Percentiles rank a stretch among this genome's conserved stretches.
These are phyloP conservation scores for Pythium coloratum DNA, from an alignment of 352 stramenopile genomes.

Conservation along the genomic window DNA sequence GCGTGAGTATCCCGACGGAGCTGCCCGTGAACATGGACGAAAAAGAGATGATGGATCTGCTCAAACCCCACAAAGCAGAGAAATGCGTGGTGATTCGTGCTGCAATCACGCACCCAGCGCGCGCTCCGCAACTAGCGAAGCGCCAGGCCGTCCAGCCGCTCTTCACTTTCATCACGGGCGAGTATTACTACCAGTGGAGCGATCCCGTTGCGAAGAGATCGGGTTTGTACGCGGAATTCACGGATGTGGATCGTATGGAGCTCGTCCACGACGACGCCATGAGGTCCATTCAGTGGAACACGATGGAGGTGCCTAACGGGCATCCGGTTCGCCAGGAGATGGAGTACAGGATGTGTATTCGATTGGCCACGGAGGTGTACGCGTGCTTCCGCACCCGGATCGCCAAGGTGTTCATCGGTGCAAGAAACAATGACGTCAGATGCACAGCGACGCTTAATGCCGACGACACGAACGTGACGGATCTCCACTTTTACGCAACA, in stretches of 20 bases:
- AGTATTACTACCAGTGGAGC: not conserved
- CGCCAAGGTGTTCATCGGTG: not conserved
- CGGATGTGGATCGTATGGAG: not conserved
- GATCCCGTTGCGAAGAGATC: not conserved
- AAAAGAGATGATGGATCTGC: conserved; percentile 3
- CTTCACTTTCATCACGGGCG: not conserved
- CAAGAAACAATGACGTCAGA: not conserved
- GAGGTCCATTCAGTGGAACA: not conserved
- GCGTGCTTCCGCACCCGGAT: conserved; percentile 4
- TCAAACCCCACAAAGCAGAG: not conserved
- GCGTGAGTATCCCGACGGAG: conserved; percentile 1
- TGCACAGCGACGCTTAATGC: not conserved
- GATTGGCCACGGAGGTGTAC: conserved; percentile 11
- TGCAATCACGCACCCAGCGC: not conserved
- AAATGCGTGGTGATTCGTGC: not conserved
- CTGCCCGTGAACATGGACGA: conserved; percentile 1
- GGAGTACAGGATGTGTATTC: conserved; percentile 19
- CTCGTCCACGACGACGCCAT: not conserved
- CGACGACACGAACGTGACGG: conserved; percentile 6
- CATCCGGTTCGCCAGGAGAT: conserved; percentile 18
- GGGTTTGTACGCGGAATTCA: not conserved
- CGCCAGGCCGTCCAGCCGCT: not conserved
- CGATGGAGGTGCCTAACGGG: conserved; percentile 4
- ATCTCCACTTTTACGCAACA: conserved; percentile 14
- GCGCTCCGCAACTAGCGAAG: not conserved